These are phyloP conservation scores for Pascua sp. DNA, from an alignment of 1,284 basidiomycete species.

Conservation along the genomic window DNA sequence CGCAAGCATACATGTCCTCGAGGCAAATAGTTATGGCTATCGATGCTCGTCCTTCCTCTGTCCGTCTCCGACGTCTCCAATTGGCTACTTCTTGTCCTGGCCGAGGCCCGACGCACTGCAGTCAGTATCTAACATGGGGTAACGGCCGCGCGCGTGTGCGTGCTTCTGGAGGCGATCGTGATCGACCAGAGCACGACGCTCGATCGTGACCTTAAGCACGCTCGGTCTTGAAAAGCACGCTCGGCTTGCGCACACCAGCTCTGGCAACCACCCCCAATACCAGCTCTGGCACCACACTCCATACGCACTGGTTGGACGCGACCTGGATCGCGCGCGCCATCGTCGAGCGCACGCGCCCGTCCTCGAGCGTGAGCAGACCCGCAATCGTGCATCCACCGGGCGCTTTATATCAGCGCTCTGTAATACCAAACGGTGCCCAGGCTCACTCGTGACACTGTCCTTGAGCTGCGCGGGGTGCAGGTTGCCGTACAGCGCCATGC, in stretches of 20 bases:
- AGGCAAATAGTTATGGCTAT: too few relatives aligned
- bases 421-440: too few relatives aligned
- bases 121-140: slow-evolving; percentile 5
- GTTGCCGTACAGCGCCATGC: slow-evolving; percentile 86
- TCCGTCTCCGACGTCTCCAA: neutral
- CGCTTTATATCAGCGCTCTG: slow-evolving; percentile 55
- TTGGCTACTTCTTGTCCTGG: slow-evolving; percentile 48
- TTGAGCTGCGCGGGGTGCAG: slow-evolving; percentile 95
- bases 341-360: slow-evolving; percentile 87
- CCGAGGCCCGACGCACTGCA: slow-evolving; percentile 45
- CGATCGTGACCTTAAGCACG: too few relatives aligned
- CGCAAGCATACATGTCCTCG: too few relatives aligned
- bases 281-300: slow-evolving; percentile 1
- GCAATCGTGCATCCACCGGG: slow-evolving; percentile 99
- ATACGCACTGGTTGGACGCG: slow-evolving; percentile 66
- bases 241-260: too few relatives aligned
- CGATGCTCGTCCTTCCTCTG: neutral
- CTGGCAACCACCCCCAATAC: too few relatives aligned
- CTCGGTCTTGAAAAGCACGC: too few relatives aligned
- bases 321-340: slow-evolving; percentile 94
- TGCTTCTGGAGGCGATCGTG: too few relatives aligned
- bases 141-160: too few relatives aligned
- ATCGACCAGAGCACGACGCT: too few relatives aligned
- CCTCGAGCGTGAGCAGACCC: slow-evolving; percentile 89
- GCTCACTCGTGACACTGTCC: slow-evolving; percentile 92